phyloP scores from a whole-genome alignment of 768 basidiomycete species.

The Rhodotorula graminis region DNA sequence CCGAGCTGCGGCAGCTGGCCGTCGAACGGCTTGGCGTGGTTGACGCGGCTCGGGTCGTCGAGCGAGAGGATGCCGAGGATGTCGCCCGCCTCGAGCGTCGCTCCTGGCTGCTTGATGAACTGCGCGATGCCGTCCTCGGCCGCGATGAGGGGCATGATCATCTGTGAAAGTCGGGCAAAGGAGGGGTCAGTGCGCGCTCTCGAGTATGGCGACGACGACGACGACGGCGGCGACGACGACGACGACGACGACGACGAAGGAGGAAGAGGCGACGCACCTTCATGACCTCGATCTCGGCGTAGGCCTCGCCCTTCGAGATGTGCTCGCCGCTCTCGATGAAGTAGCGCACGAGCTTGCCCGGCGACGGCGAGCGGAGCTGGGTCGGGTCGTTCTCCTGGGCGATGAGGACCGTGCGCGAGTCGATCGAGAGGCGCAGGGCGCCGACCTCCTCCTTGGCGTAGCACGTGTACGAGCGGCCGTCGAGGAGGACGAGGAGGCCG shows the following conservation, averaged over 20 bases:
- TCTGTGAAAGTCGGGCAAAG: slow-evolving; percentile 70
- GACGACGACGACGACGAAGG: background rate
- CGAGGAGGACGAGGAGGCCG: slow-evolving; percentile 81
- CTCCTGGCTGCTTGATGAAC: slow-evolving; percentile 96
- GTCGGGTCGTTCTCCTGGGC: slow-evolving; percentile 99
- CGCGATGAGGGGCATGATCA: slow-evolving; percentile 98
- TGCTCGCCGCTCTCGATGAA: slow-evolving; percentile 97
- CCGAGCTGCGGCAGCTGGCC: slow-evolving; percentile 86
- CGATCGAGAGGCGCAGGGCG: slow-evolving; percentile 70
- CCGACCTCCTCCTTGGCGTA: slow-evolving; percentile 98
- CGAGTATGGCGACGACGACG: no score
- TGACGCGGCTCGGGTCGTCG: slow-evolving; percentile 92
- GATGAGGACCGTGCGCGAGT: slow-evolving; percentile 95
- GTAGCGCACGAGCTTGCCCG: slow-evolving; percentile 91
- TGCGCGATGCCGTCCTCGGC: slow-evolving; percentile 90
- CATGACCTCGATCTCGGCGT: slow-evolving; percentile 86
- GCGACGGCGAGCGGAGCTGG: slow-evolving; percentile 88
- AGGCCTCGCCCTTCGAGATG: slow-evolving; percentile 90
- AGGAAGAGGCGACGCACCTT: slow-evolving; percentile 51
- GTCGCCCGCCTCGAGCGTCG: slow-evolving; percentile 92
- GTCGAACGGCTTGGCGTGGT: slow-evolving; percentile 97
- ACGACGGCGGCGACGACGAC: background rate
- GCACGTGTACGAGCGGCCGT: slow-evolving; percentile 90
- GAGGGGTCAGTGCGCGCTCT: background rate
- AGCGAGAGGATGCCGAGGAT: slow-evolving; percentile 94